Percentiles rank a stretch among this genome's conserved stretches.
These are phyloP conservation scores for Lepidopterella palustris DNA, from an alignment of 495 filamentous ascomycete species.

Conservation along the genomic window DNA sequence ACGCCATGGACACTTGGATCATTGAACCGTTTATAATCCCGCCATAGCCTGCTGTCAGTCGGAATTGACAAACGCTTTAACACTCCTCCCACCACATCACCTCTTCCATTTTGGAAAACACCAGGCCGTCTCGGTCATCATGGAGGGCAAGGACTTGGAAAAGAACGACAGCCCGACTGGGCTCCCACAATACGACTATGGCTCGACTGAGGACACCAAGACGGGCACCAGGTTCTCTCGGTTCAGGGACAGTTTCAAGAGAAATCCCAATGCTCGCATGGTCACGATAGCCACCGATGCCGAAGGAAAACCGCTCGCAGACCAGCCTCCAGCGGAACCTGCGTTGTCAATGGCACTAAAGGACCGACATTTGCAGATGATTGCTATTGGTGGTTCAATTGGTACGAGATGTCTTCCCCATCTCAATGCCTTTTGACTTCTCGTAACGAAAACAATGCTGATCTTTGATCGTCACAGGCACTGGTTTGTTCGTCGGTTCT, in stretches of 20 bases:
- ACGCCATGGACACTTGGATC: neutral
- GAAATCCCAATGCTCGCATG: constrained; percentile 64
- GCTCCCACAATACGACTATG: constrained; percentile 19
- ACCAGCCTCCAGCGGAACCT: constrained; percentile 63
- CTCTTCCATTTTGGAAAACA: neutral
- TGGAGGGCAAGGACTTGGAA: constrained; percentile 23
- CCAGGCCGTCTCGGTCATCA: neutral
- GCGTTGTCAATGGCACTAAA: constrained; percentile 71
- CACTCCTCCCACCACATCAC: neutral
- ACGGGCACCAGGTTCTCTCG: constrained; percentile 8
- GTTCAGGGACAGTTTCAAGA: constrained; percentile 67
- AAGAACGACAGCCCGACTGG: neutral
- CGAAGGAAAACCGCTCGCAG: constrained; percentile 62
- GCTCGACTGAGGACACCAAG: constrained; percentile 16
- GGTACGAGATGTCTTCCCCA: constrained; percentile 45
- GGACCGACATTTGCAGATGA: constrained; percentile 89
- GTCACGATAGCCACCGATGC: constrained; percentile 49
- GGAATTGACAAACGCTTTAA: neutral
- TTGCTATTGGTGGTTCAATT: constrained; percentile 92
- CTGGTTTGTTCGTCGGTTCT: constrained; percentile 86
- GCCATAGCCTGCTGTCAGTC: neutral
- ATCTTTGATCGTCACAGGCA: constrained; percentile 47
- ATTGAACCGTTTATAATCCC: neutral
- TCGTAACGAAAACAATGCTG: constrained; percentile 1
- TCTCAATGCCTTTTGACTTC: neutral